Conservation (phyloP, 345 rosid genomes). For the Pistacia atlantica region DNA sequence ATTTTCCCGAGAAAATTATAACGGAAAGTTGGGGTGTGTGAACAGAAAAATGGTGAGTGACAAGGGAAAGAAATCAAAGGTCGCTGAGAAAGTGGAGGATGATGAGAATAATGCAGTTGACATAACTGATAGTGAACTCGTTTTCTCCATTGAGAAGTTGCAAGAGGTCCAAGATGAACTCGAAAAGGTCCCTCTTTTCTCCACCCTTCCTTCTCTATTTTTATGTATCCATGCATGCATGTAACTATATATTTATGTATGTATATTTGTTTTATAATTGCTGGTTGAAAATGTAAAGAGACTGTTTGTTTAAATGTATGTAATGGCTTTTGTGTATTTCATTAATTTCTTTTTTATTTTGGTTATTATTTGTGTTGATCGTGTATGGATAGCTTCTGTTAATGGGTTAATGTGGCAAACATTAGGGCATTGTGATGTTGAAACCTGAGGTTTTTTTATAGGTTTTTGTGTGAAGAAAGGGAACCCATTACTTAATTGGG, state of each 20-base stretch:
- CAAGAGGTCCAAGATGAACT: slow-evolving; percentile 42
- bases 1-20: slow-evolving; percentile 13
- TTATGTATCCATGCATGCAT: background rate
- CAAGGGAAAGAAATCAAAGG: slow-evolving; percentile 38
- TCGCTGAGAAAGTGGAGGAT: slow-evolving; percentile 17
- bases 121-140: slow-evolving; percentile 23
- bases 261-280: background rate
- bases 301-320: too few species aligned
- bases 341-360: background rate
- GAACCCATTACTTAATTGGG: background rate
- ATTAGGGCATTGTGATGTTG: background rate
- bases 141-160: slow-evolving; percentile 34
- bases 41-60: slow-evolving; percentile 22
- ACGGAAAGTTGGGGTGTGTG: background rate
- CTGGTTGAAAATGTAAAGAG: background rate
- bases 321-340: background rate
- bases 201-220: background rate
- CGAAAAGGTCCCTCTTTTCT: slow-evolving; percentile 26
- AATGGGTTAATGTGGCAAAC: background rate
- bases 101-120: slow-evolving; percentile 20
- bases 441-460: background rate
- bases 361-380: background rate
- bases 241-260: background rate
- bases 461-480: background rate
- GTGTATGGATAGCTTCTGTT: background rate